A percentile compares a stretch with the other conserved stretches of the same genome.
phyloP scores from a whole-genome alignment of 139 green algal species.

The Yamagishiella unicocca region DNA sequence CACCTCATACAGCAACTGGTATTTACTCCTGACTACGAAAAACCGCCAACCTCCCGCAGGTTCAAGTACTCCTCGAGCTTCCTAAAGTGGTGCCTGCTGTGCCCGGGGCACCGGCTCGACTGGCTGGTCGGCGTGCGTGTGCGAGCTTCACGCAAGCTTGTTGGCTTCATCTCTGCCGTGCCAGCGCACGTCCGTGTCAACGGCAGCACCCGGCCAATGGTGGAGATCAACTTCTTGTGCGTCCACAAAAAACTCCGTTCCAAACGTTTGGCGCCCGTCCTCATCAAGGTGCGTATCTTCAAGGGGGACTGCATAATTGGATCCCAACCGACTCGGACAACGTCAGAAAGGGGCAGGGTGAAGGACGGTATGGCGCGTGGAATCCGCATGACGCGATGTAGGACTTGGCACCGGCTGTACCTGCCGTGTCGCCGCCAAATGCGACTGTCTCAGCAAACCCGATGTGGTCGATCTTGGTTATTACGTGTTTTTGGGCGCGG shows the following conservation, averaged over 20 bases:
- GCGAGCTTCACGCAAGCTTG: slow-evolving; percentile 73
- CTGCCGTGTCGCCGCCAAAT: no score
- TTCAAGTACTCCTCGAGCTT: slow-evolving; percentile 69
- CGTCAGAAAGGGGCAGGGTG: no score
- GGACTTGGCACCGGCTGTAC: no score
- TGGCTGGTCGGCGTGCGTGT: slow-evolving; percentile 89
- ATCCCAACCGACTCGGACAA: no score
- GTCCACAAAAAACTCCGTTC: slow-evolving; percentile 98
- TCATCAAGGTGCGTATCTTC: slow-evolving; percentile 95
- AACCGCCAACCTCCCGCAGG: slow-evolving; percentile 35
- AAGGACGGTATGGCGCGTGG: no score
- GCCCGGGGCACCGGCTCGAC: slow-evolving; percentile 83
- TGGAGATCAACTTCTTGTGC: slow-evolving; percentile 99
- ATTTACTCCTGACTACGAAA: neutral
- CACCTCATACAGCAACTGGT: neutral
- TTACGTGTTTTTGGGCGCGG: no score
- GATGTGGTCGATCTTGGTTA: no score
- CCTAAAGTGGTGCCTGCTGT: slow-evolving; percentile 74
- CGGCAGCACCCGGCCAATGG: slow-evolving; percentile 63
- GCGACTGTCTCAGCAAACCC: no score
- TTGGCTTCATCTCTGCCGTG: slow-evolving; percentile 96
- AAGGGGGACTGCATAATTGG: no score
- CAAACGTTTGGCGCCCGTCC: slow-evolving; percentile 95
- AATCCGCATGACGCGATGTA: no score
- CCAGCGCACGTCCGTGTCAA: slow-evolving; percentile 71